phyloP scores from a whole-genome alignment of 2,329 filamentous ascomycete species.

The Juglanconis sp. region DNA sequence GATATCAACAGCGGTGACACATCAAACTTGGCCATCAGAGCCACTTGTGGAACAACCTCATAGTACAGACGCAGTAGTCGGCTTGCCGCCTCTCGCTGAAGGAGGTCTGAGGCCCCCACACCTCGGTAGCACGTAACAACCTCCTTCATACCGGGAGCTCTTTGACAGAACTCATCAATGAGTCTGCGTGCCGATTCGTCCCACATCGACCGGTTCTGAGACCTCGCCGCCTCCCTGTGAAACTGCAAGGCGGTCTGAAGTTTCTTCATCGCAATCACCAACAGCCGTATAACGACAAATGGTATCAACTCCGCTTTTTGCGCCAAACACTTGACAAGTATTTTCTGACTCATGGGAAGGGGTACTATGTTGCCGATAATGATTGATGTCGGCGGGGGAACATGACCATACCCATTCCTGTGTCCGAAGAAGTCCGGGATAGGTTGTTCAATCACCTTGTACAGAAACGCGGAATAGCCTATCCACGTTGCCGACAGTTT shows the following conservation, averaged over 20 bases:
- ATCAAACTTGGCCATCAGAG: slow-evolving; percentile 82
- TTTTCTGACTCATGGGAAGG: slow-evolving; percentile 74
- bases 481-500: slow-evolving; percentile 94
- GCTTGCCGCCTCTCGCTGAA: slow-evolving; percentile 76
- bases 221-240: slow-evolving; percentile 46
- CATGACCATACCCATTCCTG: slow-evolving; percentile 54
- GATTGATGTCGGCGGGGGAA: slow-evolving; percentile 75
- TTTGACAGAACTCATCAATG: slow-evolving; percentile 69
- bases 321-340: slow-evolving; percentile 74
- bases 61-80: slow-evolving; percentile 83
- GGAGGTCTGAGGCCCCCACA: slow-evolving; percentile 62
- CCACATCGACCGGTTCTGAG: slow-evolving; percentile 54
- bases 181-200: slow-evolving; percentile 65
- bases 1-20: slow-evolving; percentile 73
- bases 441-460: slow-evolving; percentile 72
- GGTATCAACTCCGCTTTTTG: slow-evolving; percentile 75
- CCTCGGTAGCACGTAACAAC: slow-evolving; percentile 71
- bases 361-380: slow-evolving; percentile 86
- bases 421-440: slow-evolving; percentile 72
- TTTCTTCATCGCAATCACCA: slow-evolving; percentile 78
- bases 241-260: slow-evolving; percentile 61
- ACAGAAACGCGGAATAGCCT: slow-evolving; percentile 85
- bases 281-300: slow-evolving; percentile 77
- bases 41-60: slow-evolving; percentile 73
- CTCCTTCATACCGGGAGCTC: slow-evolving; percentile 79